Evolutionary conservation across 176 grass and related monocot species (phyloP).

Genomic region (Carex pumila): DNA sequence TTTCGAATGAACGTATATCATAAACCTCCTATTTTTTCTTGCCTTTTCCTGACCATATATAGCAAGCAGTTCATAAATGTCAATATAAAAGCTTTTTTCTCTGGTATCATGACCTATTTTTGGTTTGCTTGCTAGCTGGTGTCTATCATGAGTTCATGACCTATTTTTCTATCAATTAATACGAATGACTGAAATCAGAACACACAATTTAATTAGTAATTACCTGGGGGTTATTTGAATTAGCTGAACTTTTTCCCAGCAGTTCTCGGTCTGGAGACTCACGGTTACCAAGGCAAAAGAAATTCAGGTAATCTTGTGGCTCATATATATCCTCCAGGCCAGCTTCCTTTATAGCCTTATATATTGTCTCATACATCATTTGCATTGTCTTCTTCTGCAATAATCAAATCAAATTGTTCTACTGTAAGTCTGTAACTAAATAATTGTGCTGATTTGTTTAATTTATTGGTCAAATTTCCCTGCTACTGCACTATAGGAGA

Average conservation of each 20-base stretch:
- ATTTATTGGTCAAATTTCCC: too few relatives aligned
- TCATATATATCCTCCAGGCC: slow-evolving; percentile 9
- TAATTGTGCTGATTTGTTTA: too few relatives aligned
- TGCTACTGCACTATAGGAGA: too few relatives aligned
- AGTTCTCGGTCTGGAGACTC: background rate
- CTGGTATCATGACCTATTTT: background rate
- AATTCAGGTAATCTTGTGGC: slow-evolving; percentile 38
- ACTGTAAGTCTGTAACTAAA: background rate
- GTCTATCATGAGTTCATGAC: background rate
- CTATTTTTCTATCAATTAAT: background rate
- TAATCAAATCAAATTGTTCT: background rate
- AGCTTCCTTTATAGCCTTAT: slow-evolving; percentile 18
- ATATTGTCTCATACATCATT: slow-evolving; percentile 37
- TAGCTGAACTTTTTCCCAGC: background rate
- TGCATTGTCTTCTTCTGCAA: slow-evolving; percentile 26
- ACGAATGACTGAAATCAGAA: background rate
- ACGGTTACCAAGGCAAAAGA: slow-evolving; percentile 46
- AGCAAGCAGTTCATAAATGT: background rate
- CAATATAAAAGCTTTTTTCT: background rate
- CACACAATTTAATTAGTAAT: background rate
- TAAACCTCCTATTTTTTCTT: slow-evolving; percentile 10
- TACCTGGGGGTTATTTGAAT: background rate
- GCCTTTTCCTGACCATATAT: slow-evolving; percentile 8
- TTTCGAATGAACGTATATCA: slow-evolving; percentile 21
- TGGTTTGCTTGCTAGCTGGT: background rate